Base-by-base conservation (phyloP, 441 rosid species). In the Erodium trifolium region DNA sequence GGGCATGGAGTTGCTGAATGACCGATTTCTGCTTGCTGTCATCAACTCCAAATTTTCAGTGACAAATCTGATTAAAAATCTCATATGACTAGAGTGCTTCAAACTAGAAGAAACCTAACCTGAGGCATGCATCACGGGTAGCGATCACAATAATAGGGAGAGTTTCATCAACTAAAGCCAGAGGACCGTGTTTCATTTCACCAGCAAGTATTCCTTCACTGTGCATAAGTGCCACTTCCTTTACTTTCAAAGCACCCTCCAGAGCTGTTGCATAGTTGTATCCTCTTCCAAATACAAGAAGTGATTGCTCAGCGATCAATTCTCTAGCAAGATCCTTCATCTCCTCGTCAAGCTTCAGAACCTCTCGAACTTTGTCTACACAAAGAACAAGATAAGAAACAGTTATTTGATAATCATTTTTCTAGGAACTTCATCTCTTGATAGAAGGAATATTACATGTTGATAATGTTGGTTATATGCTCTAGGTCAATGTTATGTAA, bases 121-220 rank as follows among this genome's bases (percentile, higher is more conserved):
- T 88, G 85, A 86, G 88, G 87, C 93, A 91, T 68, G 91, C 75
- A 71, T 94, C 99, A 0, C 81, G 94, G 63, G 97, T 94, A 18
- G 97, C 90, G 57, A 94, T 86, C 43, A 92, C 97, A n/a, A 84
- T 76, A 31, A 91, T 90, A 0, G 97, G 91, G 2, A 92, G 96
- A 82, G 80, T 87, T 83, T 94, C 96, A 73, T 94, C 99, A 45
- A 88, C 98, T 53, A 92, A 75, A 29, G 99, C 97, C 77, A 94
- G 77, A 74, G 97, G 97, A 67, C 98, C 99, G 45, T 90, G 97
- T 80, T 94, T 94, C 99, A 94, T 92, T 79, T 92, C 99, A 74
- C 99, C 90, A n/a, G 97, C 97, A 66, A 92, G 93, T 68, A 90
- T 86, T 43, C 97, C 99, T 78, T 92, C 97, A 16, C 96, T 88